Evolutionary conservation across 2,329 filamentous ascomycete genomes (phyloP).

Genomic region (Fusarium citri): DNA sequence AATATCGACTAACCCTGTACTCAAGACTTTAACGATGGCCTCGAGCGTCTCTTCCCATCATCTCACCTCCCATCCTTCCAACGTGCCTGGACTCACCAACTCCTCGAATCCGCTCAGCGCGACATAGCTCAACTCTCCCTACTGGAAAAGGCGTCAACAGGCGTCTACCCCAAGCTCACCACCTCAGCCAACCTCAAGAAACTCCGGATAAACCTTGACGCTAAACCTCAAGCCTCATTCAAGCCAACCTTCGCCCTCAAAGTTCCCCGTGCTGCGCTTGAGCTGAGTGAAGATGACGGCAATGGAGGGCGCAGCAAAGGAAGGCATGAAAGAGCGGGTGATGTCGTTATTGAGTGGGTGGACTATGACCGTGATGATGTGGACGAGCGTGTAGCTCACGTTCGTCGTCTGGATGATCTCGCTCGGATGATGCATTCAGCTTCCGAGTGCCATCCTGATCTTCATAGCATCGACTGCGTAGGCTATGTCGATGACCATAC

Average conservation of each 20-base stretch:
- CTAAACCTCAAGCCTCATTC: slow-evolving; percentile 54
- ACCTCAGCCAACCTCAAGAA: slow-evolving; percentile 58
- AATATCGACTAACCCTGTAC: background rate
- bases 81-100: slow-evolving; percentile 60
- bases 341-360: slow-evolving; percentile 59
- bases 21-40: slow-evolving; percentile 60
- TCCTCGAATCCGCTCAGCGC: slow-evolving; percentile 58
- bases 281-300: slow-evolving; percentile 22
- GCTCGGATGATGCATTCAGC: slow-evolving; percentile 61
- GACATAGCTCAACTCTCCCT: slow-evolving; percentile 56
- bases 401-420: slow-evolving; percentile 60
- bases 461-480: slow-evolving; percentile 60
- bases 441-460: slow-evolving; percentile 58
- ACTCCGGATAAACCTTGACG: slow-evolving; percentile 60
- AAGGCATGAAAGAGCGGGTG: slow-evolving; percentile 49
- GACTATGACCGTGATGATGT: slow-evolving; percentile 57
- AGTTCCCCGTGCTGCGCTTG: slow-evolving; percentile 51
- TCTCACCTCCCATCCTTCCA: slow-evolving; percentile 56
- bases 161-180: slow-evolving; percentile 57
- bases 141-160: slow-evolving; percentile 56
- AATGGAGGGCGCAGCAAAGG: slow-evolving; percentile 47
- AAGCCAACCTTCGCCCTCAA: slow-evolving; percentile 57
- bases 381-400: slow-evolving; percentile 57
- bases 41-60: slow-evolving; percentile 60
- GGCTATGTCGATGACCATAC: slow-evolving; percentile 59